Conservation (phyloP, 306 rosid species). For the Lathyrus sativus region DNA sequence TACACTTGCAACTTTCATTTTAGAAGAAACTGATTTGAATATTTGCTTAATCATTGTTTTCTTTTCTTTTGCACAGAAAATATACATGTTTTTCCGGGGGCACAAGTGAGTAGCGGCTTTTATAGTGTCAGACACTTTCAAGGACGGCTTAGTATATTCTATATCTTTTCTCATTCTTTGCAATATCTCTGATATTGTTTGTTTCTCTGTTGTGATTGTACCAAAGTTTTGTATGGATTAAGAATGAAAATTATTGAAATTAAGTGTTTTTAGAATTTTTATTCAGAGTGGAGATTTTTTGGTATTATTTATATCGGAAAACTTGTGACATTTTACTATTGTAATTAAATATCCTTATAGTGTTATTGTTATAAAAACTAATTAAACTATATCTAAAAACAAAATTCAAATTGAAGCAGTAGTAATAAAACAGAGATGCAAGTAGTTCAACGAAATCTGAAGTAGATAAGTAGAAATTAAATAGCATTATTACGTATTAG, state of each 20-base stretch:
- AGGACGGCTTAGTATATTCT: constrained; percentile 47
- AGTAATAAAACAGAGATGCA: too few relatives aligned
- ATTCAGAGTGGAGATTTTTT: too few relatives aligned
- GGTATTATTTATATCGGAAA: too few relatives aligned
- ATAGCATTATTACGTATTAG: too few relatives aligned
- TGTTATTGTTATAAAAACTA: too few relatives aligned
- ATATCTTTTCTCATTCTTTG: constrained; percentile 9
- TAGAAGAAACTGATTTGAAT: constrained; percentile 12
- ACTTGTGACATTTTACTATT: too few relatives aligned
- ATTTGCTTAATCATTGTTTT: constrained; percentile 22
- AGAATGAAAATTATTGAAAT: constrained; percentile 27
- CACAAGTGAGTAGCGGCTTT: constrained; percentile 58
- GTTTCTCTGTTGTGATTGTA: constrained; percentile 34
- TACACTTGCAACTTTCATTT: constrained; percentile 13
- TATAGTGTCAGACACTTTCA: constrained; percentile 28
- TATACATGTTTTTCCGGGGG: constrained; percentile 90
- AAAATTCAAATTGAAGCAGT: too few relatives aligned
- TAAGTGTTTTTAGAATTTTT: constrained; percentile 22
- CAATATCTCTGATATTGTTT: constrained; percentile 29
- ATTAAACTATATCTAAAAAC: too few relatives aligned
- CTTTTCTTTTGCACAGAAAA: constrained; percentile 79
- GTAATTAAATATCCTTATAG: too few relatives aligned
- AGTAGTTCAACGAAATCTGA: too few relatives aligned
- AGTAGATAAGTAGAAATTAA: too few relatives aligned
- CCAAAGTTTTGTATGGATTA: constrained; percentile 28